These are phyloP conservation scores for Strobilomyces confusus DNA, from an alignment of 768 basidiomycete genomes.

Conservation along the genomic window DNA sequence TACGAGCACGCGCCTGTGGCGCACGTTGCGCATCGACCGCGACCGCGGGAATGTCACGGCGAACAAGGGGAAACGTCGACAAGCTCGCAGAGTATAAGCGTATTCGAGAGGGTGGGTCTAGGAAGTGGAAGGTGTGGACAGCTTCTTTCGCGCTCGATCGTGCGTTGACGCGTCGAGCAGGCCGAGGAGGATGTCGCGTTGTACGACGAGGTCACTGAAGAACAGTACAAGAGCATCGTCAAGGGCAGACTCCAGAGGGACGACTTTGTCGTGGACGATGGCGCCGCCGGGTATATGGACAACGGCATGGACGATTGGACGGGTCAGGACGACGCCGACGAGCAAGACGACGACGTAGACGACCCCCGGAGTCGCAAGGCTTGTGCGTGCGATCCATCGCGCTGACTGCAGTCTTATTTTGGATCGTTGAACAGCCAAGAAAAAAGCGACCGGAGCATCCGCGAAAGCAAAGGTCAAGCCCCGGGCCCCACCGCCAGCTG, in stretches of 20 bases:
- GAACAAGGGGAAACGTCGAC: constrained; percentile 28
- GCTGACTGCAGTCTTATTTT: not conserved
- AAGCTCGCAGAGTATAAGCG: constrained; percentile 60
- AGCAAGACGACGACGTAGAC: constrained; percentile 48
- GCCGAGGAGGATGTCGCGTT: constrained; percentile 61
- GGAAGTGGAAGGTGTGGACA: constrained; percentile 52
- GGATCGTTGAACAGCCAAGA: constrained; percentile 25
- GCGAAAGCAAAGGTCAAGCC: constrained; percentile 37
- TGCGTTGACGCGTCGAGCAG: constrained; percentile 29
- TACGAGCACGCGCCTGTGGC: constrained; percentile 28
- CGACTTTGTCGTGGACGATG: constrained; percentile 96
- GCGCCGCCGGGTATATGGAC: constrained; percentile 86
- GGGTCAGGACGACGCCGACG: constrained; percentile 50
- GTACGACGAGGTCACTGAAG: constrained; percentile 89
- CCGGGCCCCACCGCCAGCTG: constrained; percentile 47
- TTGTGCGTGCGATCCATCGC: constrained; percentile 27
- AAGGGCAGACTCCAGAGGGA: constrained; percentile 75
- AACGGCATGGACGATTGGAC: constrained; percentile 97
- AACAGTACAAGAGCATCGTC: constrained; percentile 85
- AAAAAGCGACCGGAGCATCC: constrained; percentile 16
- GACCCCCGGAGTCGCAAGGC: constrained; percentile 36
- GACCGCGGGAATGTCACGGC: constrained; percentile 30
- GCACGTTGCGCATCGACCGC: not conserved
- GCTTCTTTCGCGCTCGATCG: not conserved
- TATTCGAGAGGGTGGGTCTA: constrained; percentile 53